A percentile compares a stretch with the other conserved stretches of the same genome.
Conservation (phyloP, 306 rosid species). For the Trichosanthes cucumerina region DNA sequence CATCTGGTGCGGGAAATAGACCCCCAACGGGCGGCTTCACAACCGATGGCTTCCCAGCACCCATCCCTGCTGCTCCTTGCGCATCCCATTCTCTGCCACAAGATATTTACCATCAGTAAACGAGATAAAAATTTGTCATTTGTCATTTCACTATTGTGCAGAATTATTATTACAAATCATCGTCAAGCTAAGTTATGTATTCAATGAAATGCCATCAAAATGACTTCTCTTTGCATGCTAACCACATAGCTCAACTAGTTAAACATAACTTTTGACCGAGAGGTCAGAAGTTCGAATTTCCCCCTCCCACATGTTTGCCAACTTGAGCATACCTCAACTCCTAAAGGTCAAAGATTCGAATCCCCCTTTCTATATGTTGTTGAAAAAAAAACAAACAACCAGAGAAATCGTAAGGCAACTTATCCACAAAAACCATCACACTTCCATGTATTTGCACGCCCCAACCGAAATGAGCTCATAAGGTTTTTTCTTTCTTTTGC, state of each 20-base stretch:
- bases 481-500: background rate
- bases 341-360: too few relatives aligned
- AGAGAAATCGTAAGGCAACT: background rate
- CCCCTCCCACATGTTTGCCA: background rate
- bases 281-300: background rate
- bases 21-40: constrained; percentile 50
- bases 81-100: constrained; percentile 62
- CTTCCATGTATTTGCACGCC: background rate
- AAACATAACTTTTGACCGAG: background rate
- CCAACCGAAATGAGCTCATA: background rate
- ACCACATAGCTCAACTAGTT: background rate
- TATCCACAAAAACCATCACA: background rate
- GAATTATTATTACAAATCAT: background rate
- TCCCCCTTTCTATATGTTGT: background rate
- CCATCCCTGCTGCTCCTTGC: constrained; percentile 44
- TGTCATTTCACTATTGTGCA: background rate
- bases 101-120: constrained; percentile 1
- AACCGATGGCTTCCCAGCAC: constrained; percentile 36
- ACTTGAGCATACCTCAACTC: background rate
- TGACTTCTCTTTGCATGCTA: background rate
- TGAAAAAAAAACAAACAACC: too few relatives aligned
- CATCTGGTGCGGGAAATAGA: constrained; percentile 55
- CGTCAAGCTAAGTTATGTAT: background rate
- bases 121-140: background rate
- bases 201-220: background rate